A percentile compares a stretch with the other conserved stretches of the same genome.
Evolutionary conservation across 805 yeast genomes (phyloP).

Genomic region (Teunomyces funiuensis): DNA sequence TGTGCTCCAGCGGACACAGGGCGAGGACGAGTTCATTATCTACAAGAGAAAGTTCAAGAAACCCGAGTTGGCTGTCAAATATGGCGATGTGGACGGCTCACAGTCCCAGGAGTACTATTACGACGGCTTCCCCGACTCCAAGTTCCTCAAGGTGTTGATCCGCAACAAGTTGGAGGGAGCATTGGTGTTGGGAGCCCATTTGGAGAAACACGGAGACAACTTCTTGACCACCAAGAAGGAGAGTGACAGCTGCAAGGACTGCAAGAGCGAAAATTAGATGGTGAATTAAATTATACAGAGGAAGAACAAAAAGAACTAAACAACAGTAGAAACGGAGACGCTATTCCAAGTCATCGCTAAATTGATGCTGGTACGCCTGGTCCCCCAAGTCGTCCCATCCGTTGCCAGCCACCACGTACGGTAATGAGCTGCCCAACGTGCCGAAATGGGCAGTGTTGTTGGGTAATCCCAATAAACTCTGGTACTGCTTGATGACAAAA

Average conservation of each 20-base stretch:
- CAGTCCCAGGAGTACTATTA: constrained; percentile 34
- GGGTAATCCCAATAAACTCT: constrained; percentile 54
- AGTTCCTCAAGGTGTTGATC: constrained; percentile 67
- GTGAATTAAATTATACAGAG: constrained; percentile 4
- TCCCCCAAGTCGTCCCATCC: constrained; percentile 45
- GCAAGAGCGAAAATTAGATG: background rate
- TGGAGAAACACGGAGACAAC: constrained; percentile 1
- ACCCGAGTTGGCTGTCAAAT: constrained; percentile 21
- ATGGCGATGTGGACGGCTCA: constrained; percentile 15
- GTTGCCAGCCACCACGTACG: constrained; percentile 46
- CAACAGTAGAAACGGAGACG: background rate
- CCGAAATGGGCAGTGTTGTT: constrained; percentile 44
- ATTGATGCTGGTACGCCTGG: constrained; percentile 15
- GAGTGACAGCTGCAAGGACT: constrained; percentile 1
- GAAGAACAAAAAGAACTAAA: constrained; percentile 3
- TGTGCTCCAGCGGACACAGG: constrained; percentile 1
- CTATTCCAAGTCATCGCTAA: constrained; percentile 15
- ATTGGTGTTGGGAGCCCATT: constrained; percentile 2
- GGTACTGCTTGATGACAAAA: constrained; percentile 56
- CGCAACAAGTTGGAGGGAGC: constrained; percentile 48
- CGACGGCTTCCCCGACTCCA: constrained; percentile 88
- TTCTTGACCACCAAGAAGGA: background rate
- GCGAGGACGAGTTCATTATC: constrained; percentile 25
- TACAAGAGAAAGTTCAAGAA: constrained; percentile 57
- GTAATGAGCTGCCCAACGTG: constrained; percentile 49